Evolutionary conservation across 2,329 filamentous ascomycete species (phyloP).

Genomic region (Dichotomopilus funicola): DNA sequence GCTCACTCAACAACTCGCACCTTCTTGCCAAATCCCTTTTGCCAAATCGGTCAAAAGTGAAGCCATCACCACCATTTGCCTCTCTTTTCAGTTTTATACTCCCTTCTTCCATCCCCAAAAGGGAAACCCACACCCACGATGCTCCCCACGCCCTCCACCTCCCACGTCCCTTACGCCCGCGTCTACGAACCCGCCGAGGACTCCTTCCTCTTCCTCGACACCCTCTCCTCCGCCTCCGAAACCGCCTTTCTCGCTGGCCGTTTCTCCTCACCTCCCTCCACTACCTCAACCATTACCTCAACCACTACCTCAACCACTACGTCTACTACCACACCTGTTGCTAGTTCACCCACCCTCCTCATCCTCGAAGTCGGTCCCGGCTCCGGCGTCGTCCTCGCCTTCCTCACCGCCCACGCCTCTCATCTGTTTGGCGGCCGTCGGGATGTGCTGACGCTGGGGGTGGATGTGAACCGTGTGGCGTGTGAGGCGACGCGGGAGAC

Average conservation of each 20-base stretch:
- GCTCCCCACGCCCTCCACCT: constrained; percentile 90
- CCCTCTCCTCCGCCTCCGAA: constrained; percentile 67
- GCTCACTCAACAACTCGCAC: background rate
- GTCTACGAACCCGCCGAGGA: constrained; percentile 96
- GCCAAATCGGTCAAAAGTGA: constrained; percentile 20
- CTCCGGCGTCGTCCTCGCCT: constrained; percentile 89
- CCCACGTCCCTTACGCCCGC: constrained; percentile 79
- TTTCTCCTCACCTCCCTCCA: constrained; percentile 40
- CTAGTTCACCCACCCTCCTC: constrained; percentile 49
- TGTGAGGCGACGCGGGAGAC: constrained; percentile 71
- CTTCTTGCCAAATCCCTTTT: no score
- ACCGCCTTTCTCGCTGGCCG: constrained; percentile 58
- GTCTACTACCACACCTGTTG: no score
- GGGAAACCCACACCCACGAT: constrained; percentile 39
- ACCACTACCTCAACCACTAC: background rate
- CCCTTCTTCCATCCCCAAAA: background rate
- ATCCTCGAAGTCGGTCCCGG: constrained; percentile 84
- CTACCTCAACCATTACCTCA: constrained; percentile 4
- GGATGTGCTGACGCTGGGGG: constrained; percentile 64
- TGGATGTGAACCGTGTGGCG: constrained; percentile 82
- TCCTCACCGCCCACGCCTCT: constrained; percentile 68
- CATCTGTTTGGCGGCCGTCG: constrained; percentile 62
- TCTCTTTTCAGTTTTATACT: background rate
- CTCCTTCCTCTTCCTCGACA: constrained; percentile 89
- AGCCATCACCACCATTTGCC: constrained; percentile 16